Percentiles rank a stretch among this genome's conserved stretches.
Conservation (phyloP, 1,284 basidiomycete species). For the Blastosporella zonata region DNA sequence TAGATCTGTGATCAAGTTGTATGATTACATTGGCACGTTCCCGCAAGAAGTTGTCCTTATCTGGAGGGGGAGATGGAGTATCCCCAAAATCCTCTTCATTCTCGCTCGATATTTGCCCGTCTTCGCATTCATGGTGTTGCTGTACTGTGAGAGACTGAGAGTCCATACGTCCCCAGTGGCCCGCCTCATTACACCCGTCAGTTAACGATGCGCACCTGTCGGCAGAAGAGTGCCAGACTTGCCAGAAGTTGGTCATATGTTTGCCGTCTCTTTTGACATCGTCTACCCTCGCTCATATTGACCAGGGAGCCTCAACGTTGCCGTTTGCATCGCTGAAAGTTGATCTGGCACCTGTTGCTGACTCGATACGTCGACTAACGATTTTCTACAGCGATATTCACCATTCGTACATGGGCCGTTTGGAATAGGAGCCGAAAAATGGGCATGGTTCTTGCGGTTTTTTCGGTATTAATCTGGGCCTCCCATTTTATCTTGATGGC, state of each 20-base stretch:
- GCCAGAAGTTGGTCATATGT: slow-evolving; percentile 9
- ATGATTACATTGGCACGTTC: slow-evolving; percentile 11
- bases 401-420: slow-evolving; percentile 13
- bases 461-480: slow-evolving; percentile 1
- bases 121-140: background rate
- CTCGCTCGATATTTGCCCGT: slow-evolving; percentile 13
- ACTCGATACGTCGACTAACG: background rate
- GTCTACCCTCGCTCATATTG: too few species aligned
- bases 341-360: background rate
- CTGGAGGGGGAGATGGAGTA: slow-evolving; percentile 13
- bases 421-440: slow-evolving; percentile 10
- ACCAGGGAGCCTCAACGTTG: slow-evolving; percentile 8
- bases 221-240: slow-evolving; percentile 3
- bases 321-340: slow-evolving; percentile 7
- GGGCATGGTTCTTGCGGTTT: slow-evolving; percentile 5
- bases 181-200: background rate
- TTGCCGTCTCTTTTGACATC: background rate
- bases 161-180: background rate
- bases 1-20: slow-evolving; percentile 1
- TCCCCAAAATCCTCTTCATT: slow-evolving; percentile 12
- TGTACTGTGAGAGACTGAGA: background rate
- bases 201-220: background rate
- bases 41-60: slow-evolving; percentile 8
- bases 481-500: slow-evolving; percentile 6
- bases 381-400: slow-evolving; percentile 6